phyloP scores from a whole-genome alignment of 768 basidiomycete species.

The Podaxis sp. region DNA sequence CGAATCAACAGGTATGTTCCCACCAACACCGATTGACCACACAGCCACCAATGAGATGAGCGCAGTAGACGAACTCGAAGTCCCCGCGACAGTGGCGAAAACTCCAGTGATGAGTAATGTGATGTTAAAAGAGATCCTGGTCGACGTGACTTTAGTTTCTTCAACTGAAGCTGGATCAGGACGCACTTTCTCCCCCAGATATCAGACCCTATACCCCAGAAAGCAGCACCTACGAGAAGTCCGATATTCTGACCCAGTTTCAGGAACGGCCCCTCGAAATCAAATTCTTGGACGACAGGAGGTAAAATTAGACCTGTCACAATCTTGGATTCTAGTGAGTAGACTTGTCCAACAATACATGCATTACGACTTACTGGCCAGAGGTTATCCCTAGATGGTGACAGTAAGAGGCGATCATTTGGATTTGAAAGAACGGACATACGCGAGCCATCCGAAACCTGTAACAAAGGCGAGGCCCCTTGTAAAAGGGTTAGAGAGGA shows the following conservation, averaged over 20 bases:
- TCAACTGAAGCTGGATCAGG: not conserved
- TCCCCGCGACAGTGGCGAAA: slow-evolving; percentile 61
- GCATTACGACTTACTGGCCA: slow-evolving; percentile 20
- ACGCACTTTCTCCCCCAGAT: slow-evolving; percentile 64
- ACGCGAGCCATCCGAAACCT: slow-evolving; percentile 29
- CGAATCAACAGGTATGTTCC: slow-evolving; percentile 66
- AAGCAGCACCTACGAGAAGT: slow-evolving; percentile 60
- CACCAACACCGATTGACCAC: slow-evolving; percentile 68
- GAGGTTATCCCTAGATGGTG: slow-evolving; percentile 20
- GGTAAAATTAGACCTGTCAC: slow-evolving; percentile 46
- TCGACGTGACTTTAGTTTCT: not conserved
- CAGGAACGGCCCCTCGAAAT: slow-evolving; percentile 54
- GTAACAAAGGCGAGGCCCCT: slow-evolving; percentile 26
- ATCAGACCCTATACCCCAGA: slow-evolving; percentile 67
- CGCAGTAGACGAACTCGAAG: slow-evolving; percentile 44
- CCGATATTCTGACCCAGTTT: slow-evolving; percentile 72
- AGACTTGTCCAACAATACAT: not conserved
- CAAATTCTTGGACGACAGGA: slow-evolving; percentile 63
- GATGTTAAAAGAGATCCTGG: slow-evolving; percentile 61
- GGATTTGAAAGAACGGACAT: not conserved
- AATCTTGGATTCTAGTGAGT: slow-evolving; percentile 14
- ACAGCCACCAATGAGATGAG: slow-evolving; percentile 48
- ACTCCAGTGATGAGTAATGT: slow-evolving; percentile 65
- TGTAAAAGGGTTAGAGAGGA: not conserved
- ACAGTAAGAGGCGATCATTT: not conserved